phyloP scores from a whole-genome alignment of 306 rosid genomes.

The Medicago arabica region DNA sequence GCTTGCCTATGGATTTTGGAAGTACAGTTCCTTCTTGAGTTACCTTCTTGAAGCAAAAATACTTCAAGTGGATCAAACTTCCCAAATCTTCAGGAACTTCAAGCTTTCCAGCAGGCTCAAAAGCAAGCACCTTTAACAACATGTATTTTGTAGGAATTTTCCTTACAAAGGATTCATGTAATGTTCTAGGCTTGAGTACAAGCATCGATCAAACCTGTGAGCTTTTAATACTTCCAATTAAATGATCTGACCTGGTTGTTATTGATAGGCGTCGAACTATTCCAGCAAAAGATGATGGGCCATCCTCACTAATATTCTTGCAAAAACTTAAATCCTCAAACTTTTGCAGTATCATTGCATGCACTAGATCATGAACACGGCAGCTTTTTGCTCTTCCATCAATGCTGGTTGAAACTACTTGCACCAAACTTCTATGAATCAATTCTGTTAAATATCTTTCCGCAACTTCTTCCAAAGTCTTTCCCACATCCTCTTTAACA shows the following conservation, averaged over 20 bases:
- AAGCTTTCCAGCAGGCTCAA: too few relatives aligned
- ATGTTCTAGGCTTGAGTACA: too few relatives aligned
- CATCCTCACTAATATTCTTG: too few relatives aligned
- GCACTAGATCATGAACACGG: not conserved
- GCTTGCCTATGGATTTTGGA: not conserved
- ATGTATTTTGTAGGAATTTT: too few relatives aligned
- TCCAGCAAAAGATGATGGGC: too few relatives aligned
- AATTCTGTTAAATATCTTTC: not conserved
- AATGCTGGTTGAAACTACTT: not conserved
- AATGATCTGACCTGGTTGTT: not conserved
- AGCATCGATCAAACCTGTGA: not conserved
- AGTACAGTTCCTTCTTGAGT: too few relatives aligned
- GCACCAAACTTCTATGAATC: not conserved
- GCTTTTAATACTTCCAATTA: too few relatives aligned
- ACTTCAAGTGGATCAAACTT: not conserved
- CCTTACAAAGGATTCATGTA: too few relatives aligned
- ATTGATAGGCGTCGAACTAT: not conserved
- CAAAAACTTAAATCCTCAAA: not conserved
- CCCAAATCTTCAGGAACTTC: not conserved
- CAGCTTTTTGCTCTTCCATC: not conserved
- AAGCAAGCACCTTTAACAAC: not conserved
- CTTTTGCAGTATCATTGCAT: not conserved
- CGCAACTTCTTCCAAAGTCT: not conserved
- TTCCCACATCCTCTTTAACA: not conserved
- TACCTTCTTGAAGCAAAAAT: too few relatives aligned